A percentile compares a stretch with the other conserved stretches of the same genome.
Conservation (phyloP, 164 flowering plant species). For the Cinnamomum chago region DNA sequence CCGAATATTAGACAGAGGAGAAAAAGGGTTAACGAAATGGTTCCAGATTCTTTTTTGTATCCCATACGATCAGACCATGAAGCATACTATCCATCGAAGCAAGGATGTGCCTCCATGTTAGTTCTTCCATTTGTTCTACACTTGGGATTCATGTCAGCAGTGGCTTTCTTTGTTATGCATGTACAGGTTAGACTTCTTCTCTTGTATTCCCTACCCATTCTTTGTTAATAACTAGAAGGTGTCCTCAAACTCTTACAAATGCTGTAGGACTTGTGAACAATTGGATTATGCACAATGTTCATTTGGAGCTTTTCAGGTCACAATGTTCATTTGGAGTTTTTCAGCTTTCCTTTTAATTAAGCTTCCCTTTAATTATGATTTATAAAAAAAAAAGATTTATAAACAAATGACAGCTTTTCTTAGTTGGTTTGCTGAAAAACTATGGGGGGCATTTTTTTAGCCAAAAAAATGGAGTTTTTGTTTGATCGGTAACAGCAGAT, state of each 20-base stretch:
- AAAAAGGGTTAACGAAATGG: constrained; percentile 19
- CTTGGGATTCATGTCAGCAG: constrained; percentile 69
- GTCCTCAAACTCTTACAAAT: not conserved
- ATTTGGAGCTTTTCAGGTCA: too few species aligned
- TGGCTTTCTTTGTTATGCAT: constrained; percentile 87
- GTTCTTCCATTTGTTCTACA: constrained; percentile 74
- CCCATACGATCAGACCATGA: constrained; percentile 19
- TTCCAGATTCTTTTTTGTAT: constrained; percentile 11
- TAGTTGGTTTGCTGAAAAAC: too few species aligned
- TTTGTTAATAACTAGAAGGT: not conserved
- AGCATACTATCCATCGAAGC: constrained; percentile 15
- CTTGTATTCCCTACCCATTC: not conserved
- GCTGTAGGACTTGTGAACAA: too few species aligned
- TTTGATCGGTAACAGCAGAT: too few species aligned
- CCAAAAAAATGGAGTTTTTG: too few species aligned
- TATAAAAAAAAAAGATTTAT: too few species aligned
- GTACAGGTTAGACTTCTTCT: constrained; percentile 60
- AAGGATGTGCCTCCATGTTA: constrained; percentile 38
- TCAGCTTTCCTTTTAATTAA: too few species aligned
- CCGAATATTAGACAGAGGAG: constrained; percentile 40
- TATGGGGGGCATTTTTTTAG: too few species aligned
- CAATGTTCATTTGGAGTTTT: too few species aligned
- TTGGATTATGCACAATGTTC: too few species aligned
- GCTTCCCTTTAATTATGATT: too few species aligned
- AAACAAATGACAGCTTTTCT: too few species aligned